These are phyloP conservation scores for Leishmania turanica DNA, from an alignment of 208 protist genomes.

Conservation along the genomic window DNA sequence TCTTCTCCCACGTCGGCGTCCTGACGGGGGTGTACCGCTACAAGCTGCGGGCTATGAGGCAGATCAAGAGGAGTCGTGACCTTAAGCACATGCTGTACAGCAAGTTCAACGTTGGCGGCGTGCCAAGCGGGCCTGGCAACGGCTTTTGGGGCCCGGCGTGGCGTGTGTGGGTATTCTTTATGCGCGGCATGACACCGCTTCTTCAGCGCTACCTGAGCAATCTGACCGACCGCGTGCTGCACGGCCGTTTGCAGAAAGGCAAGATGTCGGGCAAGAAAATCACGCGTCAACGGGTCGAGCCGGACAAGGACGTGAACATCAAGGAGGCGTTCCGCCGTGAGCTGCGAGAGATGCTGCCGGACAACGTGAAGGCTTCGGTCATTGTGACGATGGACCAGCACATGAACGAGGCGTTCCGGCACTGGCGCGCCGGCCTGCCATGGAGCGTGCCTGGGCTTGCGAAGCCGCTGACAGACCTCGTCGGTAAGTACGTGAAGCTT, in stretches of 20 bases:
- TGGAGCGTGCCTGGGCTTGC: constrained; percentile 99
- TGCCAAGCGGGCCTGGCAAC: constrained; percentile 98
- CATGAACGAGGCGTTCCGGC: constrained; percentile 99
- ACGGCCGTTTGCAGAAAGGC: constrained; percentile 95
- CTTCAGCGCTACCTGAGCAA: constrained; percentile 99
- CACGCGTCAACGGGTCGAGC: constrained; percentile 99
- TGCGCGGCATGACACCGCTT: constrained; percentile 99
- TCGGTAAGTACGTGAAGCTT: constrained; percentile 99
- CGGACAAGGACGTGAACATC: constrained; percentile 99
- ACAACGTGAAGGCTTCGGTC: constrained; percentile 96
- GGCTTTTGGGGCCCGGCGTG: constrained; percentile 99
- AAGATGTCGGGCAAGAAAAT: constrained; percentile 99
- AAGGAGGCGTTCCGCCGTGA: constrained; percentile 99
- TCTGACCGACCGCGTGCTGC: constrained; percentile 99
- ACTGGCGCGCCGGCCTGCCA: constrained; percentile 99
- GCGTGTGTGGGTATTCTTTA: constrained; percentile 99
- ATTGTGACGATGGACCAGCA: constrained; percentile 99
- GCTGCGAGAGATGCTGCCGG: constrained; percentile 99
- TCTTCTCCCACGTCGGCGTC: constrained; percentile 99
- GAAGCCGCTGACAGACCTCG: constrained; percentile 98
- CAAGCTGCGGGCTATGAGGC: constrained; percentile 99
- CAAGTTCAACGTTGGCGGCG: constrained; percentile 98
- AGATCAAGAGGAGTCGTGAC: constrained; percentile 99
- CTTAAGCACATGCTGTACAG: constrained; percentile 99
- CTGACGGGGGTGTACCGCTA: constrained; percentile 99